A percentile compares a stretch with the other conserved stretches of the same genome.
These are phyloP conservation scores for Ogataea nitratoaversa DNA, from an alignment of 805 yeast genomes.

Conservation along the genomic window DNA sequence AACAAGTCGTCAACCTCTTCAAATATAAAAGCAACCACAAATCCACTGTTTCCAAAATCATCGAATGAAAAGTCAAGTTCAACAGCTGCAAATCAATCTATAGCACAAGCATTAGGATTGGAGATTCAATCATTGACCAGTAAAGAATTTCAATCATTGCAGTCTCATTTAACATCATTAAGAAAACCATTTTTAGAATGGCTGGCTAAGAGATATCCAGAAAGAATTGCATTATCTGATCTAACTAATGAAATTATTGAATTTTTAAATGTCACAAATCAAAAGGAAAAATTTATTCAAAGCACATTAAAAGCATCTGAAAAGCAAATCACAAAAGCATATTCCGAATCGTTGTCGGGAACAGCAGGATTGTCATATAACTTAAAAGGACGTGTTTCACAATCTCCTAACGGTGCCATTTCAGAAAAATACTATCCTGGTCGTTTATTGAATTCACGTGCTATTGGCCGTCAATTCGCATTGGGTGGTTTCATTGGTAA, in stretches of 20 bases:
- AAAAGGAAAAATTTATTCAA: not conserved
- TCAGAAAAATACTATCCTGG: conserved; percentile 58
- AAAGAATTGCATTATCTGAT: conserved; percentile 29
- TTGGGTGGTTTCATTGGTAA: conserved; percentile 46
- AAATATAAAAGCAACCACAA: conserved; percentile 35
- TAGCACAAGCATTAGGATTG: conserved; percentile 23
- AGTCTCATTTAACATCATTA: conserved; percentile 40
- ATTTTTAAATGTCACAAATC: conserved; percentile 22
- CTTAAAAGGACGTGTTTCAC: conserved; percentile 62
- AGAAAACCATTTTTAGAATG: conserved; percentile 52
- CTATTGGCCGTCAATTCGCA: conserved; percentile 43
- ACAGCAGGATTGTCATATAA: conserved; percentile 74
- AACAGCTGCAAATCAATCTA: conserved; percentile 22
- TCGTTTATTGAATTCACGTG: conserved; percentile 48
- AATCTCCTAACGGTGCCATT: conserved; percentile 67
- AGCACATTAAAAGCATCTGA: not conserved
- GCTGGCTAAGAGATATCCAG: conserved; percentile 50
- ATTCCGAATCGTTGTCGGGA: conserved; percentile 39
- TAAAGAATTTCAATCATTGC: conserved; percentile 20
- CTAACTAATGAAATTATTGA: conserved; percentile 37
- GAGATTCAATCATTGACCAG: conserved; percentile 21
- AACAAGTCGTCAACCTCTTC: conserved; percentile 5
- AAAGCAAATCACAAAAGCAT: conserved; percentile 14
- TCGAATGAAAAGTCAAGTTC: conserved; percentile 15
- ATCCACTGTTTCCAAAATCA: conserved; percentile 23